Conservation (phyloP, 768 basidiomycete genomes). For the Lactarius hengduanensis region DNA sequence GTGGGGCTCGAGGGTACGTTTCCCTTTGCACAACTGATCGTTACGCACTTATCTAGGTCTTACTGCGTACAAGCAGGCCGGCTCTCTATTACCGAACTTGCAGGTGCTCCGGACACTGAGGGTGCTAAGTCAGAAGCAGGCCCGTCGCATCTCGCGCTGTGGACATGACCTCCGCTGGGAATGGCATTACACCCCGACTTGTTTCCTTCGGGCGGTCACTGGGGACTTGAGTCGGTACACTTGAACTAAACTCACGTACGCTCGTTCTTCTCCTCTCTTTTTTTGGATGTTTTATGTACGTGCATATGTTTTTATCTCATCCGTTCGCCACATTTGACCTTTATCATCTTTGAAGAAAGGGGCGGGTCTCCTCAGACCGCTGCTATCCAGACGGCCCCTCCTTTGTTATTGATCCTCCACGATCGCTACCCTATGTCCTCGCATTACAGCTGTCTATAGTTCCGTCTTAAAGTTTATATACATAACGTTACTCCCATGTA, state of each 20-base stretch:
- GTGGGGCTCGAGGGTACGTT: conserved; percentile 32
- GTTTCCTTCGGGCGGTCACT: conserved; percentile 33
- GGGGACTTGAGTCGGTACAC: conserved; percentile 25
- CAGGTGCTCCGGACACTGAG: conserved; percentile 39
- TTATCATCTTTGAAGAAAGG: background rate
- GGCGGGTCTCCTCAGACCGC: no score
- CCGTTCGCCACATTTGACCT: no score
- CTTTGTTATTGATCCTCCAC: no score
- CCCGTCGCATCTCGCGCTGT: conserved; percentile 27
- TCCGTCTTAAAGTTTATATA: no score
- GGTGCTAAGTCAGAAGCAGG: conserved; percentile 37
- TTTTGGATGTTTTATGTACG: background rate
- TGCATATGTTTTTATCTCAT: background rate
- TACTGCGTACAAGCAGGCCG: conserved; percentile 32
- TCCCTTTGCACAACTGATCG: background rate
- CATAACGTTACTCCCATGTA: no score
- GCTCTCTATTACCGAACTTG: conserved; percentile 32
- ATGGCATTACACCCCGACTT: conserved; percentile 29
- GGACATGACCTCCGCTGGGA: conserved; percentile 32
- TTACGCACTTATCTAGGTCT: conserved; percentile 1
- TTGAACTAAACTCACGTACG: background rate
- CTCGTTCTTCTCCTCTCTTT: background rate
- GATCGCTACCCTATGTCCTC: no score
- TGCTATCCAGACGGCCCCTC: no score
- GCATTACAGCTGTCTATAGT: no score